Evolutionary conservation across 2,329 filamentous ascomycete species (phyloP).

Genomic region (Ascochyta lentis): DNA sequence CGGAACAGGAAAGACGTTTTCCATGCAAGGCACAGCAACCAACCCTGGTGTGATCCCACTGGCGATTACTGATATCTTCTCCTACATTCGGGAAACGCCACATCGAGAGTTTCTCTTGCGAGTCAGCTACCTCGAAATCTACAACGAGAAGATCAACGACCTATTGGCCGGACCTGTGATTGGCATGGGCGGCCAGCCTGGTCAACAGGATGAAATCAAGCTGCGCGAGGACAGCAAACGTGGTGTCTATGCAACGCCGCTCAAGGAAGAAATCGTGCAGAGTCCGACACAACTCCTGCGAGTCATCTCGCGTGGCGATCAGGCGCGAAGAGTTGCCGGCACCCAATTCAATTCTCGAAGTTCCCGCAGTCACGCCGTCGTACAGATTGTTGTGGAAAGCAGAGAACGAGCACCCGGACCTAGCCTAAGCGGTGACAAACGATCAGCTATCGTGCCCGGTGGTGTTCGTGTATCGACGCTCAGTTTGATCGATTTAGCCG

Average conservation of each 20-base stretch:
- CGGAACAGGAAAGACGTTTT: conserved; percentile 97
- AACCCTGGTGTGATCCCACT: conserved; percentile 96
- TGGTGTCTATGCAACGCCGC: conserved; percentile 91
- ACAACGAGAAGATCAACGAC: conserved; percentile 97
- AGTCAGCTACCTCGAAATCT: conserved; percentile 98
- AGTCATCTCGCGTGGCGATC: conserved; percentile 93
- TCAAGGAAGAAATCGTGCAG: conserved; percentile 99
- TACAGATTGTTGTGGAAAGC: conserved; percentile 98
- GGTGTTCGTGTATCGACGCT: conserved; percentile 95
- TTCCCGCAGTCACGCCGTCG: conserved; percentile 96
- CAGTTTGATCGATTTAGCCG: conserved; percentile 93
- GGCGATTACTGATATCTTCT: conserved; percentile 98
- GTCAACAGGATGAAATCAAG: conserved; percentile 90
- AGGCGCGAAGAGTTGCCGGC: conserved; percentile 86
- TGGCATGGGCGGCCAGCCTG: conserved; percentile 55
- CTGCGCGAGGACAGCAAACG: conserved; percentile 94
- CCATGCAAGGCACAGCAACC: conserved; percentile 96
- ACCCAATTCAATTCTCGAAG: conserved; percentile 97
- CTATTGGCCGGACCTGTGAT: conserved; percentile 76
- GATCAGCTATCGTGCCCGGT: conserved; percentile 65
- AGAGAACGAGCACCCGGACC: conserved; percentile 76
- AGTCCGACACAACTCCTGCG: conserved; percentile 93
- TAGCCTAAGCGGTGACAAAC: conserved; percentile 51
- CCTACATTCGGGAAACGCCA: conserved; percentile 96
- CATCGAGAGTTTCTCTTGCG: conserved; percentile 91